Evolutionary conservation across 2,329 filamentous ascomycete genomes (phyloP).

Genomic region (Alternaria conjuncta): DNA sequence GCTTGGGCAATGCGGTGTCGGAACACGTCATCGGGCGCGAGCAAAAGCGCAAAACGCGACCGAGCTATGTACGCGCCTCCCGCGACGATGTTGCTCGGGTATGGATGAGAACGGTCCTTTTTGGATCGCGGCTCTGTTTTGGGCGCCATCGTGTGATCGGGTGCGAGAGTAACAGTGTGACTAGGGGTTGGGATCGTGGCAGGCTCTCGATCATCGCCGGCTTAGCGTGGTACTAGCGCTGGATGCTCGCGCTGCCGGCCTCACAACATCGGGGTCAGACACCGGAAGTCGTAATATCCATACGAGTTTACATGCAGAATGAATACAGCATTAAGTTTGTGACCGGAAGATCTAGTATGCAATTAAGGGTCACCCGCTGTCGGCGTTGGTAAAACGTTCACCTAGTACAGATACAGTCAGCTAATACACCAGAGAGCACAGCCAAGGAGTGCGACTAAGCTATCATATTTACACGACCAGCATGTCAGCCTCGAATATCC

Average conservation of each 20-base stretch:
- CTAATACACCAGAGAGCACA: background rate
- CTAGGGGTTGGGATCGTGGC: slow-evolving; percentile 5
- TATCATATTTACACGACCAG: background rate
- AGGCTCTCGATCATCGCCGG: background rate
- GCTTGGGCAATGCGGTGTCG: slow-evolving; percentile 4
- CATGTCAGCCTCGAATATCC: background rate
- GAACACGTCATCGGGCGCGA: slow-evolving; percentile 9
- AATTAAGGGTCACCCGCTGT: background rate
- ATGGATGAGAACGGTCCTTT: background rate
- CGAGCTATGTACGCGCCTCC: background rate
- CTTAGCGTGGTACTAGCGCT: slow-evolving; percentile 4
- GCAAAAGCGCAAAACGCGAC: slow-evolving; percentile 2
- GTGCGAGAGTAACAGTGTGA: slow-evolving; percentile 8
- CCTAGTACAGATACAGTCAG: background rate
- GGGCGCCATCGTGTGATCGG: slow-evolving; percentile 3
- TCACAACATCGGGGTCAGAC: background rate
- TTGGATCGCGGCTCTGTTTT: slow-evolving; percentile 2
- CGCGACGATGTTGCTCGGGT: background rate
- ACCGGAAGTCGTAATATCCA: background rate
- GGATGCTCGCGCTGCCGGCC: background rate
- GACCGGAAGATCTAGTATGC: background rate
- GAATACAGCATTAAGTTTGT: background rate
- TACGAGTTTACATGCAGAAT: background rate
- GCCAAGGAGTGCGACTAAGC: background rate
- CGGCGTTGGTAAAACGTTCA: background rate